Conservation (phyloP, 2,329 filamentous ascomycete genomes). For the Ilyonectria sp. region DNA sequence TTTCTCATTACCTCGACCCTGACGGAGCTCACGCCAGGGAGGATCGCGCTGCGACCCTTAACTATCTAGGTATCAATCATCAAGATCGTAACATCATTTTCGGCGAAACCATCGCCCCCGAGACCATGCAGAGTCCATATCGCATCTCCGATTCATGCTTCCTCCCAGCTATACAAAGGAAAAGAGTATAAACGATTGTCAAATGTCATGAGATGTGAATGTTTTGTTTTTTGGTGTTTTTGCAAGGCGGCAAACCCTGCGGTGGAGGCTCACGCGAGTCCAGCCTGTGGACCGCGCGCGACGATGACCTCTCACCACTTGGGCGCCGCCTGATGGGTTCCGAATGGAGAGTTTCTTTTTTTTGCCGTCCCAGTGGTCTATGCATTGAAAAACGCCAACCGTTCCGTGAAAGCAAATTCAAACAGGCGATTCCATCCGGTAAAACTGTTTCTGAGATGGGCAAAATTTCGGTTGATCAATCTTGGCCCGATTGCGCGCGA, state of each 20-base stretch:
- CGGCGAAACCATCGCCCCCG: constrained; percentile 44
- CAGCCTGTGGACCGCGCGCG: constrained; percentile 34
- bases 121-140: constrained; percentile 44
- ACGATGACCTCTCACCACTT: constrained; percentile 18
- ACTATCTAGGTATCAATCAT: constrained; percentile 46
- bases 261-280: constrained; percentile 35
- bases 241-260: constrained; percentile 7
- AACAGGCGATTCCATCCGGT: constrained; percentile 42
- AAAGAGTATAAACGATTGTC: constrained; percentile 43
- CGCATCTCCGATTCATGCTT: constrained; percentile 26
- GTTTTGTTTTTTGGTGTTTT: constrained; percentile 26
- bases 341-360: constrained; percentile 40
- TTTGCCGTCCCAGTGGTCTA: constrained; percentile 42
- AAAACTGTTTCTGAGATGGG: constrained; percentile 41
- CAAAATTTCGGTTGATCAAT: constrained; percentile 38
- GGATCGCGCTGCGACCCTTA: constrained; percentile 54
- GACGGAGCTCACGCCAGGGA: constrained; percentile 53
- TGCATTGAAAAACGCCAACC: constrained; percentile 45
- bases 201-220: constrained; percentile 41
- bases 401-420: constrained; percentile 38
- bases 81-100: constrained; percentile 51
- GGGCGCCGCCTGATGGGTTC: constrained; percentile 28
- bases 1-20: constrained; percentile 58
- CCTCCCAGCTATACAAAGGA: constrained; percentile 38
- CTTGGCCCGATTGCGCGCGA: constrained; percentile 43